Conservation (phyloP, 2,329 filamentous ascomycete species). For the Geosmithia putterillii region DNA sequence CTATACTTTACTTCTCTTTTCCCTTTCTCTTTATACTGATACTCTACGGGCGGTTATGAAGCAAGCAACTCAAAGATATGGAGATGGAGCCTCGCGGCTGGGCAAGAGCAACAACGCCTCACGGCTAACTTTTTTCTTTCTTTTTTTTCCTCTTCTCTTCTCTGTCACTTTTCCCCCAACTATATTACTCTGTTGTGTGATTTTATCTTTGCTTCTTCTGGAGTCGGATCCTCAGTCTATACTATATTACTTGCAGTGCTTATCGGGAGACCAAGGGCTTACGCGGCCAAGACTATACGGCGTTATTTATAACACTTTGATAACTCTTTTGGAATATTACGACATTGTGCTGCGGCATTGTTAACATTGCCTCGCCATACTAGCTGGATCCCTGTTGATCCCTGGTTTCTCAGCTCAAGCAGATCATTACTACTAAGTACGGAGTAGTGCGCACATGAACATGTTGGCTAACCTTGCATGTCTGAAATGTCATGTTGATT, state of each 20-base stretch:
- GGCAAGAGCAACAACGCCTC: slow-evolving; percentile 14
- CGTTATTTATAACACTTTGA: no score
- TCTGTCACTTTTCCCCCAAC: neutral
- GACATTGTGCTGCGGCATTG: no score
- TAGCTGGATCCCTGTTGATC: no score
- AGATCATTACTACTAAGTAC: no score
- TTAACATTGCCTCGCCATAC: no score
- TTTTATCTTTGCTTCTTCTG: neutral
- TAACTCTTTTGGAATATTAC: no score
- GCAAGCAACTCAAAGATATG: neutral
- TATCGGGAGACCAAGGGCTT: no score
- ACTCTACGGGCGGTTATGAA: neutral
- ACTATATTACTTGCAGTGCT: no score
- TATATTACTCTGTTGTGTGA: neutral
- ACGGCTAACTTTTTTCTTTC: slow-evolving; percentile 10
- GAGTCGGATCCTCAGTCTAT: no score
- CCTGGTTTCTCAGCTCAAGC: no score
- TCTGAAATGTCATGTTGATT: neutral
- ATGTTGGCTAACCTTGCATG: neutral
- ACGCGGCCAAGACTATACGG: no score
- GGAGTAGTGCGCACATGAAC: no score
- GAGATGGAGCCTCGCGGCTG: slow-evolving; percentile 14
- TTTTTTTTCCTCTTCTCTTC: slow-evolving; percentile 1
- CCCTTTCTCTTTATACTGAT: neutral
- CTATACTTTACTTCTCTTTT: neutral